A percentile compares a stretch with the other conserved stretches of the same genome.
Evolutionary conservation across 2,329 filamentous ascomycete genomes (phyloP).

Genomic region (Fusarium goolgardi): DNA sequence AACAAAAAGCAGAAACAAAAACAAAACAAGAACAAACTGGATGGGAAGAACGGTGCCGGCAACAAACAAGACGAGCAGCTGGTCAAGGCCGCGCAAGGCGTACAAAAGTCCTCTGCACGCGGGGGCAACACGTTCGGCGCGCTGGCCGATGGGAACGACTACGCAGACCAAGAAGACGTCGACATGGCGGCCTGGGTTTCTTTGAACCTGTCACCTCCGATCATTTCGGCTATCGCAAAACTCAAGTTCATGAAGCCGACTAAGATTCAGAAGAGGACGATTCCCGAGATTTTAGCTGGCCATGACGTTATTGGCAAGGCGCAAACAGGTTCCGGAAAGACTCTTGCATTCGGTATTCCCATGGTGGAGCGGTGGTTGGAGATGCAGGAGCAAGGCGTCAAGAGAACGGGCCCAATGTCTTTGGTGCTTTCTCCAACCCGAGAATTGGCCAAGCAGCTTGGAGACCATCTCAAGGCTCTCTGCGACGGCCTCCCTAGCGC

Average conservation of each 20-base stretch:
- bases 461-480: conserved; percentile 81
- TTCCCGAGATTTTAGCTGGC: conserved; percentile 84
- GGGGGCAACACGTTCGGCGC: conserved; percentile 64
- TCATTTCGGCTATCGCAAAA: conserved; percentile 79
- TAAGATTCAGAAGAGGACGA: conserved; percentile 80
- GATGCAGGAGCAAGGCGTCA: conserved; percentile 51
- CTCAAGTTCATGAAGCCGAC: conserved; percentile 86
- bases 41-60: conserved; percentile 42
- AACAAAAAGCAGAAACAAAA: conserved; percentile 39
- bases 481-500: conserved; percentile 70
- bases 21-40: conserved; percentile 46
- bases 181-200: conserved; percentile 82
- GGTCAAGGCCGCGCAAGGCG: conserved; percentile 52
- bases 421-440: conserved; percentile 90
- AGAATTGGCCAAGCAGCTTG: conserved; percentile 92
- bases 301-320: conserved; percentile 97
- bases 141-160: conserved; percentile 64
- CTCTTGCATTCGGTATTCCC: conserved; percentile 91
- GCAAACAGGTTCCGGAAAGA: conserved; percentile 96
- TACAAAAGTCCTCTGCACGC: conserved; percentile 55
- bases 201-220: conserved; percentile 77
- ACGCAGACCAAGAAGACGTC: conserved; percentile 68
- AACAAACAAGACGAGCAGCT: conserved; percentile 48
- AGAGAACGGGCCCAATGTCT: conserved; percentile 68
- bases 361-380: conserved; percentile 87